These are phyloP conservation scores for Gynostemma pentaphyllum DNA, from an alignment of 306 rosid genomes.

Conservation along the genomic window DNA sequence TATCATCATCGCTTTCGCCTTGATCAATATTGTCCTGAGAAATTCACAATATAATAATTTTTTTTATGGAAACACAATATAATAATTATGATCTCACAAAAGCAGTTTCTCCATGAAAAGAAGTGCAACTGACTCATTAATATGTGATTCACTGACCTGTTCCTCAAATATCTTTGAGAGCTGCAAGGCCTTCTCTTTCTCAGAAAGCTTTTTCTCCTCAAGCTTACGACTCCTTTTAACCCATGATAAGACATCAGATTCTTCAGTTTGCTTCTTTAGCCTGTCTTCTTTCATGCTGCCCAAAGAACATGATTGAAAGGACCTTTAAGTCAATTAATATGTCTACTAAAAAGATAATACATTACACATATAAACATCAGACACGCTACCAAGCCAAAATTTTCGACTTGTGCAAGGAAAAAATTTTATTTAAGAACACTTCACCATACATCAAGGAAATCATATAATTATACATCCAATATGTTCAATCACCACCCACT, in stretches of 20 bases:
- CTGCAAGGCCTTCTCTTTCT: constrained; percentile 63
- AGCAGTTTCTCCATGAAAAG: background rate
- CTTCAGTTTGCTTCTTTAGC: constrained; percentile 53
- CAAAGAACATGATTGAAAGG: constrained; percentile 7
- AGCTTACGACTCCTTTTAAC: constrained; percentile 73
- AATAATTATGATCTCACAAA: constrained; percentile 6
- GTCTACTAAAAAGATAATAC: background rate
- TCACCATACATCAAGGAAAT: background rate
- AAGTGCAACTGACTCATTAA: background rate
- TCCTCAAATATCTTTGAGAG: constrained; percentile 83
- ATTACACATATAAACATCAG: background rate
- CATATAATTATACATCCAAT: background rate
- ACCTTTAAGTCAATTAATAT: background rate
- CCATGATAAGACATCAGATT: constrained; percentile 72
- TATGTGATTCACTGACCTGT: constrained; percentile 43
- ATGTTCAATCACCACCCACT: too few species aligned
- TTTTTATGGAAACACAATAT: too few species aligned
- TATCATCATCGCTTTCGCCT: constrained; percentile 80
- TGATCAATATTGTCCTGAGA: constrained; percentile 66
- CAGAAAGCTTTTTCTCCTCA: constrained; percentile 40
- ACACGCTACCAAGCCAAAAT: background rate
- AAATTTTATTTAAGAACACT: background rate
- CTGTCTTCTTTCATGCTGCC: constrained; percentile 74
- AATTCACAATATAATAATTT: too few species aligned
- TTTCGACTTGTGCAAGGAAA: background rate